A percentile compares a stretch with the other conserved stretches of the same genome.
Conservation (phyloP, 2,329 filamentous ascomycete species). For the Lasiodiplodia sp. region DNA sequence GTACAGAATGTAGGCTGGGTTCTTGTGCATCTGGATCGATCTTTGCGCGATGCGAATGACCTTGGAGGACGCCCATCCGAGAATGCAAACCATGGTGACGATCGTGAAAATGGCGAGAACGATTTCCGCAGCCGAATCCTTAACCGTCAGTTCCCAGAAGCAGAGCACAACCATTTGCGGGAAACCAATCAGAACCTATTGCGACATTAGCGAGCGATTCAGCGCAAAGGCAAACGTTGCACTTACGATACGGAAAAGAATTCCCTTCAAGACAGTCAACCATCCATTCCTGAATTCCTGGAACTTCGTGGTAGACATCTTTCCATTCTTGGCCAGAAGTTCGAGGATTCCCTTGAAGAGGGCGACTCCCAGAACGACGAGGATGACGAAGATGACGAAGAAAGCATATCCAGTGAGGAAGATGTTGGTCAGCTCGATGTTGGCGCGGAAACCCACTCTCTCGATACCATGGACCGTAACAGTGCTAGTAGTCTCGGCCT, state of each 20-base stretch:
- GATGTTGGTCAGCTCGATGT: conserved; percentile 88
- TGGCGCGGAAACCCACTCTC: conserved; percentile 83
- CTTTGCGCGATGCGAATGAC: conserved; percentile 88
- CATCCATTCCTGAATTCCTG: conserved; percentile 93
- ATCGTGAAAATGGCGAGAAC: conserved; percentile 90
- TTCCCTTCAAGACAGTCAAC: conserved; percentile 91
- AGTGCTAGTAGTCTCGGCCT: conserved; percentile 43
- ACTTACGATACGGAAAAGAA: conserved; percentile 78
- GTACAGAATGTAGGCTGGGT: conserved; percentile 95
- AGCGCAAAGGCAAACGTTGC: neutral
- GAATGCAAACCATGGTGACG: conserved; percentile 76
- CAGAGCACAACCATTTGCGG: conserved; percentile 90
- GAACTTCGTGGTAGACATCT: conserved; percentile 86
- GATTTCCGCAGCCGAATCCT: conserved; percentile 84
- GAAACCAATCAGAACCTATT: conserved; percentile 77
- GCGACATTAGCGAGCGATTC: conserved; percentile 42
- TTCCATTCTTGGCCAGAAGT: conserved; percentile 73
- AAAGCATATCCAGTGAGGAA: conserved; percentile 92
- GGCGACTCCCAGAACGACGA: conserved; percentile 75
- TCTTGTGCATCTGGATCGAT: conserved; percentile 90
- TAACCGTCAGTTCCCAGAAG: conserved; percentile 89
- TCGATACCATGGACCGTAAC: conserved; percentile 80
- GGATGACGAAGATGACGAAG: conserved; percentile 82
- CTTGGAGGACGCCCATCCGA: conserved; percentile 88
- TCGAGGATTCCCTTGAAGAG: conserved; percentile 85